phyloP scores from a whole-genome alignment of 2,329 filamentous ascomycete genomes.

The Diaporthe sp. region DNA sequence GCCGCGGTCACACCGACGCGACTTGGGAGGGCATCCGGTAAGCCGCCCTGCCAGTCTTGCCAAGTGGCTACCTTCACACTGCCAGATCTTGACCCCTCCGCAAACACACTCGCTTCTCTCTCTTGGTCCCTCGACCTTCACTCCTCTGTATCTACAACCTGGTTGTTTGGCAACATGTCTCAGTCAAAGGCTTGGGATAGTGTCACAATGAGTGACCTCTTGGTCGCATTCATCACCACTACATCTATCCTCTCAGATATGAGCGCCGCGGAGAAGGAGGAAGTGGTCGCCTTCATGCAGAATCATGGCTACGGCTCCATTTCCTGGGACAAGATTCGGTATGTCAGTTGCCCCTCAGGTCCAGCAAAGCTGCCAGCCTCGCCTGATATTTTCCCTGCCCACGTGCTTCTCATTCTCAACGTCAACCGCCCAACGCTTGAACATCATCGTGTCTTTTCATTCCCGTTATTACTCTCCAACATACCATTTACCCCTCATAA shows the following conservation, averaged over 20 bases:
- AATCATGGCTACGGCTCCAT: background rate
- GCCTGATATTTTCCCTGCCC: background rate
- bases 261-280: background rate
- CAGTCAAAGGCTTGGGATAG: background rate
- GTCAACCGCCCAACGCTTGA: background rate
- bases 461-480: background rate
- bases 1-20: slow-evolving; percentile 35
- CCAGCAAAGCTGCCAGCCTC: background rate
- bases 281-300: background rate
- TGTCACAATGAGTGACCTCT: background rate
- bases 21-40: slow-evolving; percentile 43
- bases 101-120: background rate
- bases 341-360: background rate
- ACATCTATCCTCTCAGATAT: background rate
- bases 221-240: background rate
- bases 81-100: background rate
- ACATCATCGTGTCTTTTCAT: background rate
- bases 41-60: background rate
- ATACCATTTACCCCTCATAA: background rate
- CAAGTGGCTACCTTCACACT: background rate
- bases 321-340: background rate
- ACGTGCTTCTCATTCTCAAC: background rate
- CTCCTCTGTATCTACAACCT: background rate
- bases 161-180: background rate
- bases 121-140: background rate